A percentile compares a stretch with the other conserved stretches of the same genome.
Evolutionary conservation across 345 rosid species (phyloP).

Genomic region (Microthlaspi erraticum): DNA sequence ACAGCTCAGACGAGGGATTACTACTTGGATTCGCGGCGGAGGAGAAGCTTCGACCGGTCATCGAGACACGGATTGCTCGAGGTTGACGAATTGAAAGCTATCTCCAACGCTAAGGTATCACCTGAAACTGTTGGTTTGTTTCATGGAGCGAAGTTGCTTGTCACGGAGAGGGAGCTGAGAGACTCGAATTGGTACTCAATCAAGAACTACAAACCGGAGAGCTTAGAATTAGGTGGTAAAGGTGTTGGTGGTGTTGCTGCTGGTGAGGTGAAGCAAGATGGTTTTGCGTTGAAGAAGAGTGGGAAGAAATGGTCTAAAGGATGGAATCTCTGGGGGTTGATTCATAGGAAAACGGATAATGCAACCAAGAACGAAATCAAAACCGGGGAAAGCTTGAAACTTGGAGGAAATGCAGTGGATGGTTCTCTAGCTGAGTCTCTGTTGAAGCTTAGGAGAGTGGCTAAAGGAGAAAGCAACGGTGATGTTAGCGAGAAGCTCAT

Average conservation of each 20-base stretch:
- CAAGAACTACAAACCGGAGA: conserved; percentile 48
- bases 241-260: conserved; percentile 53
- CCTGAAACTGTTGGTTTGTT: conserved; percentile 67
- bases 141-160: conserved; percentile 68
- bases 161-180: conserved; percentile 60
- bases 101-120: conserved; percentile 67
- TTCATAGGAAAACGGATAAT: conserved; percentile 49
- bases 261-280: conserved; percentile 55
- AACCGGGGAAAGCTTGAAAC: conserved; percentile 42
- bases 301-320: conserved; percentile 44
- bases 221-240: conserved; percentile 53
- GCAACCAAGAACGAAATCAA: conserved; percentile 46
- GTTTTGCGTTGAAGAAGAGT: conserved; percentile 45
- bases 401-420: conserved; percentile 51
- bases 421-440: conserved; percentile 54
- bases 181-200: conserved; percentile 67
- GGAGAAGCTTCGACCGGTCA: conserved; percentile 79
- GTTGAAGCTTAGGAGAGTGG: conserved; percentile 53
- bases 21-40: conserved; percentile 66
- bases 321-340: conserved; percentile 78
- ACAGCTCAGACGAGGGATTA: conserved; percentile 88
- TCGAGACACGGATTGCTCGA: conserved; percentile 59
- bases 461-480: conserved; percentile 52
- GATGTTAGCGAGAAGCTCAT: conserved; percentile 67
- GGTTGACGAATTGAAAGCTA: conserved; percentile 59